These are phyloP conservation scores for Pontederia crassipes DNA, from an alignment of 176 grass and related monocot genomes.

Conservation along the genomic window DNA sequence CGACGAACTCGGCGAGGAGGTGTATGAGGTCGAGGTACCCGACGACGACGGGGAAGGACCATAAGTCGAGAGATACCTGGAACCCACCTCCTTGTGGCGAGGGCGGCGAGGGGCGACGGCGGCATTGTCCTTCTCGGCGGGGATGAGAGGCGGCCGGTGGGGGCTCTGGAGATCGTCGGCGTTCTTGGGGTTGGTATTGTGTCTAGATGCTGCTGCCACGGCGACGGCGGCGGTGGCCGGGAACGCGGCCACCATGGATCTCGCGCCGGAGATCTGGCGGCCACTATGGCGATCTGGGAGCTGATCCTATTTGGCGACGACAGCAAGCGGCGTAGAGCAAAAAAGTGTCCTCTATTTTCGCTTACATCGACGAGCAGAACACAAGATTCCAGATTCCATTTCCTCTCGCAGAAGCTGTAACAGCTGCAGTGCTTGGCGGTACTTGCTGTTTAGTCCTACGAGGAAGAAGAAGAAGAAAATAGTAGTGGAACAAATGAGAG, in stretches of 20 bases:
- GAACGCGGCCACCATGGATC: slow-evolving; percentile 9
- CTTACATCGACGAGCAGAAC: too few relatives aligned
- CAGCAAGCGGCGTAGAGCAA: too few relatives aligned
- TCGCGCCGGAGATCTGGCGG: slow-evolving; percentile 5
- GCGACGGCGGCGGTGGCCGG: background rate
- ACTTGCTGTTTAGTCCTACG: too few relatives aligned
- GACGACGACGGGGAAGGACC: background rate
- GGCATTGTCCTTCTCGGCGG: slow-evolving; percentile 11
- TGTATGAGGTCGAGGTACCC: slow-evolving; percentile 24
- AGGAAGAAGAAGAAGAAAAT: too few relatives aligned
- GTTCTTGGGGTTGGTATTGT: background rate
- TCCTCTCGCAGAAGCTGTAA: too few relatives aligned
- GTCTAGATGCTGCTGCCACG: background rate
- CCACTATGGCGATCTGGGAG: background rate
- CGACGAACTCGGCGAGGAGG: slow-evolving; percentile 18
- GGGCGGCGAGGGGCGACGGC: background rate
- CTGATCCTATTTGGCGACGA: too few relatives aligned
- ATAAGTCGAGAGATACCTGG: background rate
- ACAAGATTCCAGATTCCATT: too few relatives aligned
- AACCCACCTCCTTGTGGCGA: background rate
- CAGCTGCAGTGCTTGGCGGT: too few relatives aligned
- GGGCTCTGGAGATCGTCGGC: background rate
- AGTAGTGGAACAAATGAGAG: too few relatives aligned
- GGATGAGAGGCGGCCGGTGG: slow-evolving; percentile 1
- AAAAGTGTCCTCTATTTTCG: too few relatives aligned